phyloP scores from a whole-genome alignment of 2,329 filamentous ascomycete genomes.

The Trichoderma guizhouense region DNA sequence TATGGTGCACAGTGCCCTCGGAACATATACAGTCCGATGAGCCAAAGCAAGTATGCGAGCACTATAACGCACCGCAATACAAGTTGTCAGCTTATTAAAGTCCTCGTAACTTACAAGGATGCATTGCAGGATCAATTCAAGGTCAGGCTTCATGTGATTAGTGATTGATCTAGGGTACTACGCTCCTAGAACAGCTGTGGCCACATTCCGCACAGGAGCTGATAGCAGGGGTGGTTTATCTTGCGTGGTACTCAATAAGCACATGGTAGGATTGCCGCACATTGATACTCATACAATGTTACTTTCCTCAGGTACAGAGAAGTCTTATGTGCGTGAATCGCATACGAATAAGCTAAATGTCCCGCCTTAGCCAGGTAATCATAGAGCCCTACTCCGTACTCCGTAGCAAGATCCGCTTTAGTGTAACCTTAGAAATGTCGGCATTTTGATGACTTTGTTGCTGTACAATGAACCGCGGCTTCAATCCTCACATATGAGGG shows the following conservation, averaged over 20 bases:
- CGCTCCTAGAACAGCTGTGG: not conserved
- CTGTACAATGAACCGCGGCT: rapidly evolving
- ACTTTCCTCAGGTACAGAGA: not conserved
- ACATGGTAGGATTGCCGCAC: not conserved
- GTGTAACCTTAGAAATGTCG: not conserved
- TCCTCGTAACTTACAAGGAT: not conserved
- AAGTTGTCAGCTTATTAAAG: not conserved
- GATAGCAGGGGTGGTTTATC: not conserved
- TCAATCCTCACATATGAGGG: not conserved
- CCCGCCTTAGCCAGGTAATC: not conserved
- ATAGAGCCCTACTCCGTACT: not conserved
- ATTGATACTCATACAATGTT: not conserved
- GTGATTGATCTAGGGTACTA: not conserved
- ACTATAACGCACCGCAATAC: not conserved
- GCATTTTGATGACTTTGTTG: not conserved
- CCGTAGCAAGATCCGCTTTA: not conserved
- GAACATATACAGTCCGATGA: not conserved
- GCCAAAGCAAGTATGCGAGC: not conserved
- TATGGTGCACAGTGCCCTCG: not conserved
- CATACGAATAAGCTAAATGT: not conserved
- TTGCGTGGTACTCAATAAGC: not conserved
- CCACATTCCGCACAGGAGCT: not conserved
- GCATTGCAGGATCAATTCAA: not conserved
- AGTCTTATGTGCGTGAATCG: not conserved
- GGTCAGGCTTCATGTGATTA: not conserved